phyloP scores from a whole-genome alignment of 2,329 filamentous ascomycete species.

The Fusarium hostae region DNA sequence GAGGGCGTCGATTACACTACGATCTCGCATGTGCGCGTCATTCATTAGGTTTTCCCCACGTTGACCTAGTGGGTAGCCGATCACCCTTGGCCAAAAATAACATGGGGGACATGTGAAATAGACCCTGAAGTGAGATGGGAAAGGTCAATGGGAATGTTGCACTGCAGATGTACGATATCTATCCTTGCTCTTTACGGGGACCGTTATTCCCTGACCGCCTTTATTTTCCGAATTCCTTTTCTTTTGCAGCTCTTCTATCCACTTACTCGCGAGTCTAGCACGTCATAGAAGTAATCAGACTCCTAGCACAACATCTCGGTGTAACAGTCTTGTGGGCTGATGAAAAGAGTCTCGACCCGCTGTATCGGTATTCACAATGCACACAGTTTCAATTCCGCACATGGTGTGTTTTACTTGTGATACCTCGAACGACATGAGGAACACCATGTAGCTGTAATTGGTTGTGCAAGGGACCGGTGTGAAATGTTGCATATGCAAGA shows the following conservation, averaged over 20 bases:
- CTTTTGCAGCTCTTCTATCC: not conserved
- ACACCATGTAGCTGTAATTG: not conserved
- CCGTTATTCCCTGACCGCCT: not conserved
- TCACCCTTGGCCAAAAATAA: not conserved
- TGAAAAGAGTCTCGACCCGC: not conserved
- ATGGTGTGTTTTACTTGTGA: not conserved
- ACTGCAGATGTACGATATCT: conserved; percentile 12
- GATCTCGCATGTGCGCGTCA: conserved; percentile 39
- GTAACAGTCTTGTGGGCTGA: not conserved
- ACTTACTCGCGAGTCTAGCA: not conserved
- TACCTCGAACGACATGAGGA: not conserved
- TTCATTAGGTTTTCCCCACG: conserved; percentile 20
- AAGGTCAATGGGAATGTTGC: conserved; percentile 6
- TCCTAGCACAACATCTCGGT: not conserved
- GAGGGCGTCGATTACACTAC: conserved; percentile 32
- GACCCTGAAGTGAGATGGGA: conserved; percentile 7
- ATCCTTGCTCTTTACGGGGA: not conserved
- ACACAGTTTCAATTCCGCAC: not conserved
- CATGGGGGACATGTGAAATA: not conserved
- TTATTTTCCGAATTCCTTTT: not conserved
- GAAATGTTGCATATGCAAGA: conserved; percentile 12
- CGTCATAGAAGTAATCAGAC: conserved; percentile 30
- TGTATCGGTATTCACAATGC: not conserved
- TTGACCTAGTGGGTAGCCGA: not conserved
- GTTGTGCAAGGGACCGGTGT: conserved; percentile 9